These are phyloP conservation scores for Sclerotinia trifoliorum DNA, from an alignment of 2,329 filamentous ascomycete species.

Conservation along the genomic window DNA sequence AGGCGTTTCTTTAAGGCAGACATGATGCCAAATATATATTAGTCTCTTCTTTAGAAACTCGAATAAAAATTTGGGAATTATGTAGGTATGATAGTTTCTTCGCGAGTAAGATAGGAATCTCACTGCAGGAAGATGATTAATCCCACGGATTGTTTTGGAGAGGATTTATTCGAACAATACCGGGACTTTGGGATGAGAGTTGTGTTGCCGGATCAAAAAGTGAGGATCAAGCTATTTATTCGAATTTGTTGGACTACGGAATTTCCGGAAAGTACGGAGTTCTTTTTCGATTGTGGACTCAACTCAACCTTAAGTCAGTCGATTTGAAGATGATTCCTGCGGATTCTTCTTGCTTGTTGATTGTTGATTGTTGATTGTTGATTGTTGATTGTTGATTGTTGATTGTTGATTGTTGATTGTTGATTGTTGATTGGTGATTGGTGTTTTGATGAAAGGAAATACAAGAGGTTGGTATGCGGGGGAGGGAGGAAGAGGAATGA, in stretches of 20 bases:
- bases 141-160: not conserved
- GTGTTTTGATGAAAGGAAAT: constrained; percentile 13
- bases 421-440: not conserved
- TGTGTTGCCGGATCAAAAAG: too few species aligned
- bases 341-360: not conserved
- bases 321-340: not conserved
- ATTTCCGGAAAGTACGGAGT: too few species aligned
- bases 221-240: too few species aligned
- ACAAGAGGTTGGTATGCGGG: constrained; percentile 9
- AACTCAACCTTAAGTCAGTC: not conserved
- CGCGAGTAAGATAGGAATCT: not conserved
- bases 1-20: constrained; percentile 38
- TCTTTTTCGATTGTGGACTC: not conserved
- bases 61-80: not conserved
- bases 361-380: too few species aligned
- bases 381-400: not conserved
- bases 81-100: not conserved
- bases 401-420: not conserved
- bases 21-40: constrained; percentile 28
- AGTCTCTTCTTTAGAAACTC: not conserved
- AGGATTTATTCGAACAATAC: not conserved
- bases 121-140: not conserved
- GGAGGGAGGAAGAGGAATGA: not conserved
- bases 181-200: not conserved
- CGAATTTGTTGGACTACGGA: too few species aligned